Evolutionary conservation across 2,329 filamentous ascomycete genomes (phyloP).

Genomic region (Paracorniculantispora psalliotae): DNA sequence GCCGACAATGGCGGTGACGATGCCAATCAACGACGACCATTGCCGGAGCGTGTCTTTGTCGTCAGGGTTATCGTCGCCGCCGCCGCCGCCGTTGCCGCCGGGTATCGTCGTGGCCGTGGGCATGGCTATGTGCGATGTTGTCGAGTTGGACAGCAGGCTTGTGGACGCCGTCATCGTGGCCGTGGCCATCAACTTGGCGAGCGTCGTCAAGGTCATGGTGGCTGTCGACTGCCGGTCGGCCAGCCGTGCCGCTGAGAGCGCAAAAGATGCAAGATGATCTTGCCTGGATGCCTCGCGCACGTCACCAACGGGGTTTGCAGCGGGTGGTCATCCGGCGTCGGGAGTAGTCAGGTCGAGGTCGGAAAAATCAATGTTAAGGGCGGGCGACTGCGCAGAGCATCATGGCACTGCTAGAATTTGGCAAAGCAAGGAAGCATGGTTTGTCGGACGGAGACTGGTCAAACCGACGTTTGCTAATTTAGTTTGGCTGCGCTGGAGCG

Average conservation of each 20-base stretch:
- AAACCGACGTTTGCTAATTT: not conserved
- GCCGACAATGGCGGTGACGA: slow-evolving; percentile 84
- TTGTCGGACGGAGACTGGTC: not conserved
- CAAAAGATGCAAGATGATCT: not conserved
- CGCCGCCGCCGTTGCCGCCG: slow-evolving; percentile 15
- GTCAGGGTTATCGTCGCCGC: slow-evolving; percentile 20
- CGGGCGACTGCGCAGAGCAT: not conserved
- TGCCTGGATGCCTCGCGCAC: not conserved
- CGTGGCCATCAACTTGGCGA: not conserved
- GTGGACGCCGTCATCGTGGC: not conserved
- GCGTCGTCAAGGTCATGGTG: not conserved
- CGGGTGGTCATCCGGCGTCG: not conserved
- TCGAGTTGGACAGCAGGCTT: not conserved
- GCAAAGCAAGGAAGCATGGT: not conserved
- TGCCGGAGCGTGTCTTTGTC: slow-evolving; percentile 50
- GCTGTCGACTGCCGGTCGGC: not conserved
- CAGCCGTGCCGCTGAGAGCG: not conserved
- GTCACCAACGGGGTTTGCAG: not conserved
- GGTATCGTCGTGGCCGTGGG: slow-evolving; percentile 12
- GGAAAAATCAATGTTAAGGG: not conserved
- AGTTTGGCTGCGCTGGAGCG: slow-evolving; percentile 3
- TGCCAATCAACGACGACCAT: slow-evolving; percentile 95
- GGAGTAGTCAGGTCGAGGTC: not conserved
- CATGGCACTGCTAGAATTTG: not conserved
- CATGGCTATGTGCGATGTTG: not conserved